Conservation (phyloP, 768 basidiomycete species). For the Trametes sanguinea region DNA sequence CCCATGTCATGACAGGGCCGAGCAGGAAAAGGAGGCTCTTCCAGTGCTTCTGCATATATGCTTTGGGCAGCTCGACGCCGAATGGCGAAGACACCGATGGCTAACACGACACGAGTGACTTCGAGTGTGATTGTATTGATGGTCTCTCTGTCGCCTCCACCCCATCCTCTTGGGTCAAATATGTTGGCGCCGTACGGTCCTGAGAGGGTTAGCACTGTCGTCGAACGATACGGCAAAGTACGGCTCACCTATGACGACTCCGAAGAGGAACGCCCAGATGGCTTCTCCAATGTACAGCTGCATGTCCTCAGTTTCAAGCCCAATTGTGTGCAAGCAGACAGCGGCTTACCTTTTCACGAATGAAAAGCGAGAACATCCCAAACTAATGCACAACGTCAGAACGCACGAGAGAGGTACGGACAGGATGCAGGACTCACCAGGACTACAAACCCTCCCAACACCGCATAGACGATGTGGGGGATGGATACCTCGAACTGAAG, state of each 20-base stretch:
- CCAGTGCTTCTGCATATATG: conserved; percentile 95
- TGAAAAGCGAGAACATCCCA: conserved; percentile 91
- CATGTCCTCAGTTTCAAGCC: conserved; percentile 6
- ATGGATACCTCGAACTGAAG: conserved; percentile 60
- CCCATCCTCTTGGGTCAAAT: conserved; percentile 84
- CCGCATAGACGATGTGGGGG: conserved; percentile 77
- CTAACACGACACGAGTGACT: conserved; percentile 87
- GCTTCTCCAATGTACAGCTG: conserved; percentile 95
- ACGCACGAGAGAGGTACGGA: neutral
- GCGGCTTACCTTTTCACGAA: conserved; percentile 76
- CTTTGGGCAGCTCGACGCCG: conserved; percentile 97
- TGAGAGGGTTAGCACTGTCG: conserved; percentile 32
- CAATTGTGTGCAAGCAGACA: neutral
- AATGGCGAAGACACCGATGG: conserved; percentile 96
- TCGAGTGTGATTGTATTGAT: conserved; percentile 87
- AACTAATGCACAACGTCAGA: conserved; percentile 51
- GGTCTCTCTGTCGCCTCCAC: conserved; percentile 42
- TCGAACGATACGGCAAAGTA: neutral
- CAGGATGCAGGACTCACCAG: conserved; percentile 45
- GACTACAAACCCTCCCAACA: conserved; percentile 81
- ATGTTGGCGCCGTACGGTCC: conserved; percentile 82
- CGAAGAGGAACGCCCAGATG: conserved; percentile 91
- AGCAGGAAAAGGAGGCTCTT: conserved; percentile 83
- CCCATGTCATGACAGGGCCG: conserved; percentile 82
- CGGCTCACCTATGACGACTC: conserved; percentile 76